Base-by-base conservation (phyloP, 2,329 filamentous ascomycete species). In the Cladorrhinum sp. region DNA sequence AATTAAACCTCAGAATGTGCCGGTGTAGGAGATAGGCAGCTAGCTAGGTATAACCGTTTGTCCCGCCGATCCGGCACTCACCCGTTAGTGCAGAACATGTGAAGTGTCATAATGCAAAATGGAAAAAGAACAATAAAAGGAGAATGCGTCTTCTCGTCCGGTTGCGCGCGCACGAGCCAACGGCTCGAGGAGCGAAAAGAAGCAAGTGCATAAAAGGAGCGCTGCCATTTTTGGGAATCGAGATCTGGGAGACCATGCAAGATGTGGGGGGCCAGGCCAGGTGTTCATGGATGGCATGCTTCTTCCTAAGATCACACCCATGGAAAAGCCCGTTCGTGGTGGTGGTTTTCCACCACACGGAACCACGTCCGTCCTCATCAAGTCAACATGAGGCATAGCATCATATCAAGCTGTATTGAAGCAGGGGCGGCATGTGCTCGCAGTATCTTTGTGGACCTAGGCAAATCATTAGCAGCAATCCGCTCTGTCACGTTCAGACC, bases 41-140 rank as follows among this genome's bases (percentile, higher is more conserved):
- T 45, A 45, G n/a, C 4, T 20, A 50, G 54, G 25, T 50, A 20
- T 55, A 59, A 60, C 57, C 58, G 62, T 32, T 49, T 58, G 62
- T 56, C 54, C 57, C 57, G 57, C 60, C 57, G 60, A 63, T 62
- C 60, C 60, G 64, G 62, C 49, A 60, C 55, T 48, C 48, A 25
- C 22, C 41, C 41, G 41, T 45, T 20, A 56, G 22, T 36, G 51
- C 27, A 48, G 55, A 36, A 48, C 54, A 60, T 60, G 41, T 64
- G 62, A 62, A 24, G 16, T 41, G 16, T 41, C 36, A 45, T n/a
- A 45, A 20, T 45, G 8, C 41, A 22, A 20, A 20, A 3, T 9
- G 8, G 12, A 13, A 45, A 18, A 45, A 23, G 10, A 18, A 27
- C 45, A 36, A 29, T 24, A 50, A 23, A 57, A n/a, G 20, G 16